phyloP scores from a whole-genome alignment of 2,329 filamentous ascomycete genomes.

The Fusarium anthophilum region DNA sequence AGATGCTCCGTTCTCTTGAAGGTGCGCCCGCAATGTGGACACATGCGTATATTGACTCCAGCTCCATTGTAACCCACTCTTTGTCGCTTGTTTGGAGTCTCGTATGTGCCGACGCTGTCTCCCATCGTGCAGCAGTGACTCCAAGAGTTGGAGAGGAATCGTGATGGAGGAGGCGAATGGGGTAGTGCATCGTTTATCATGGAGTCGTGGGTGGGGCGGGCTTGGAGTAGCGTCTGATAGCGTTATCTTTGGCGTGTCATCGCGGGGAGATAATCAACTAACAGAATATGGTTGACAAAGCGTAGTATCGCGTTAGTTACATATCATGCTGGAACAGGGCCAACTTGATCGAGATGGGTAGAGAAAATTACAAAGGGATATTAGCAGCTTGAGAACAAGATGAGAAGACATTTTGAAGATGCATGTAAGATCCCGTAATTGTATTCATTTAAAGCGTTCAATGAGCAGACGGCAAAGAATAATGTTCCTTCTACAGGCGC shows the following conservation, averaged over 20 bases:
- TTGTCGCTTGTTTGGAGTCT: constrained; percentile 17
- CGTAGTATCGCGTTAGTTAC: rapidly evolving
- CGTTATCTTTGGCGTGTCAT: neutral
- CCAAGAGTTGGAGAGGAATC: constrained; percentile 11
- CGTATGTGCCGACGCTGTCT: neutral
- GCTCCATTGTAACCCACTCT: constrained; percentile 14
- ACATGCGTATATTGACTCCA: constrained; percentile 41
- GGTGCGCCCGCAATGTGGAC: constrained; percentile 53
- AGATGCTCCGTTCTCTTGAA: constrained; percentile 59
- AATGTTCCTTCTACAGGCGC: neutral
- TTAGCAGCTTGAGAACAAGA: neutral
- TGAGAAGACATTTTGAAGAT: rapidly evolving
- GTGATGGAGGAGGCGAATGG: neutral
- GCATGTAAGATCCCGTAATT: too few species aligned
- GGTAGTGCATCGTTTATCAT: constrained; percentile 11
- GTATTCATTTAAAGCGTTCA: too few species aligned
- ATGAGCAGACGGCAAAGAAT: neutral
- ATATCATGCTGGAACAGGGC: neutral
- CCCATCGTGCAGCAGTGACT: neutral
- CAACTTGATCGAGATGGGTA: too few species aligned
- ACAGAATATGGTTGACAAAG: rapidly evolving
- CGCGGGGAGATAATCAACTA: neutral
- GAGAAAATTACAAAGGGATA: too few species aligned
- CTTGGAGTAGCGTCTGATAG: constrained; percentile 8
- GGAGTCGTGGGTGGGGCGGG: neutral